These are phyloP conservation scores for Falciphora oryzae DNA, from an alignment of 2,329 filamentous ascomycete genomes.

Conservation along the genomic window DNA sequence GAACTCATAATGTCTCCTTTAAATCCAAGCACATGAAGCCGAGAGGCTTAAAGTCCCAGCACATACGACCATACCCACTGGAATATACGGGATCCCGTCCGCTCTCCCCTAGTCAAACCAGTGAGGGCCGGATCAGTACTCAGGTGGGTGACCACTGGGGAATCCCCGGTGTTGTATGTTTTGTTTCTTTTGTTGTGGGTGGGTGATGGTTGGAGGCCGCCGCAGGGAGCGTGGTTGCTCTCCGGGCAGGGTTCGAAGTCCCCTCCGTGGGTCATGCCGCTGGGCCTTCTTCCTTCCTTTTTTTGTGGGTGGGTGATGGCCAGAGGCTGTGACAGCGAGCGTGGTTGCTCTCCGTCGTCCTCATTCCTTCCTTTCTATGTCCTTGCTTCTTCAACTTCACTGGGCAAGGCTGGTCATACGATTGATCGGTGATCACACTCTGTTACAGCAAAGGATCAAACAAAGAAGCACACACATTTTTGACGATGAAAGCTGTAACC, in stretches of 20 bases:
- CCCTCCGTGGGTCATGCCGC: background rate
- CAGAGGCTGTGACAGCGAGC: too few species aligned
- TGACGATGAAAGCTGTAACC: conserved; percentile 18
- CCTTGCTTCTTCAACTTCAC: background rate
- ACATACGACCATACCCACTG: conserved; percentile 10
- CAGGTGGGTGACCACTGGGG: conserved; percentile 11
- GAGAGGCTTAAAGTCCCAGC: background rate
- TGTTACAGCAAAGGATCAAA: background rate
- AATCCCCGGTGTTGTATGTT: conserved; percentile 12
- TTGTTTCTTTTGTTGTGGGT: conserved; percentile 4
- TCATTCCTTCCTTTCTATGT: background rate
- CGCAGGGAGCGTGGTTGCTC: background rate
- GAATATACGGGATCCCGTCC: conserved; percentile 11
- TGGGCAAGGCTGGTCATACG: background rate
- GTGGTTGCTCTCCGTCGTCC: too few species aligned
- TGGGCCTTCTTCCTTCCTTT: background rate
- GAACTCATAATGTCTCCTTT: too few species aligned
- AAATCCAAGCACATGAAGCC: too few species aligned
- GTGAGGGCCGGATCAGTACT: conserved; percentile 10
- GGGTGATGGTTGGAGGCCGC: background rate
- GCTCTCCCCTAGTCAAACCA: conserved; percentile 11
- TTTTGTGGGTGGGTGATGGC: too few species aligned
- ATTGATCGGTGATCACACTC: background rate
- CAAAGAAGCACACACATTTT: background rate
- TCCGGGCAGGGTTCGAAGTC: too few species aligned